Percentiles rank a stretch among this genome's conserved stretches.
These are phyloP conservation scores for Ilyonectria mors-panacis DNA, from an alignment of 2,329 filamentous ascomycete genomes.

Conservation along the genomic window DNA sequence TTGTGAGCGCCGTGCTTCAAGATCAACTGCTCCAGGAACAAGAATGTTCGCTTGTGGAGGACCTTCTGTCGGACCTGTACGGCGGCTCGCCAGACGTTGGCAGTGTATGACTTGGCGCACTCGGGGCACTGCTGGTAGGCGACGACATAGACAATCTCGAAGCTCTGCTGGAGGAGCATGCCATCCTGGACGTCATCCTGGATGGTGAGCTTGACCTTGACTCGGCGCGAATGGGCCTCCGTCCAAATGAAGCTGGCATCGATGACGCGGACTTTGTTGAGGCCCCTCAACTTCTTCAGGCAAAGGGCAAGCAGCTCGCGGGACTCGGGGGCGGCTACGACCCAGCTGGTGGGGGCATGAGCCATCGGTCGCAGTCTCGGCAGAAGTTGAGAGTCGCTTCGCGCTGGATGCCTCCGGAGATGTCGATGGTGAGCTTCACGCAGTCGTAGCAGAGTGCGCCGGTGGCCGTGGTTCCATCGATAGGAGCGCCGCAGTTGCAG, in stretches of 20 bases:
- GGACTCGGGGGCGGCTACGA: slow-evolving; percentile 87
- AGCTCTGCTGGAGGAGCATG: slow-evolving; percentile 87
- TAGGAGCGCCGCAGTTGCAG: slow-evolving; percentile 96
- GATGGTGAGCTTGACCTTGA: slow-evolving; percentile 96
- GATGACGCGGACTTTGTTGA: slow-evolving; percentile 93
- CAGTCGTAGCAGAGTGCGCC: slow-evolving; percentile 97
- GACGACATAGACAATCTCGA: slow-evolving; percentile 94
- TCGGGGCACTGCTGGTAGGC: slow-evolving; percentile 95
- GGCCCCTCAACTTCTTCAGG: slow-evolving; percentile 86
- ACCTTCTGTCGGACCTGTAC: slow-evolving; percentile 99
- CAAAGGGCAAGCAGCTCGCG: slow-evolving; percentile 94
- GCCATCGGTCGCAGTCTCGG: slow-evolving; percentile 94
- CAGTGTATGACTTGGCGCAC: slow-evolving; percentile 95
- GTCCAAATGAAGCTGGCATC: slow-evolving; percentile 99
- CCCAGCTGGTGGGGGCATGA: slow-evolving; percentile 88
- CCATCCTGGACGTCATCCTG: slow-evolving; percentile 78
- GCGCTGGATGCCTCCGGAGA: slow-evolving; percentile 90
- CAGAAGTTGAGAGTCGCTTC: slow-evolving; percentile 94
- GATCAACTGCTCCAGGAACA: slow-evolving; percentile 90
- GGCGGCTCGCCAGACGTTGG: slow-evolving; percentile 93
- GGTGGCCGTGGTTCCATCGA: slow-evolving; percentile 89
- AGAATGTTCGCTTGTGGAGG: slow-evolving; percentile 85
- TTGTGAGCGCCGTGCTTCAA: slow-evolving; percentile 92
- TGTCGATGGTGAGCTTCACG: slow-evolving; percentile 93
- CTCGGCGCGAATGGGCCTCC: slow-evolving; percentile 91